phyloP scores from a whole-genome alignment of 495 filamentous ascomycete genomes.

The Lepidopterella palustris region DNA sequence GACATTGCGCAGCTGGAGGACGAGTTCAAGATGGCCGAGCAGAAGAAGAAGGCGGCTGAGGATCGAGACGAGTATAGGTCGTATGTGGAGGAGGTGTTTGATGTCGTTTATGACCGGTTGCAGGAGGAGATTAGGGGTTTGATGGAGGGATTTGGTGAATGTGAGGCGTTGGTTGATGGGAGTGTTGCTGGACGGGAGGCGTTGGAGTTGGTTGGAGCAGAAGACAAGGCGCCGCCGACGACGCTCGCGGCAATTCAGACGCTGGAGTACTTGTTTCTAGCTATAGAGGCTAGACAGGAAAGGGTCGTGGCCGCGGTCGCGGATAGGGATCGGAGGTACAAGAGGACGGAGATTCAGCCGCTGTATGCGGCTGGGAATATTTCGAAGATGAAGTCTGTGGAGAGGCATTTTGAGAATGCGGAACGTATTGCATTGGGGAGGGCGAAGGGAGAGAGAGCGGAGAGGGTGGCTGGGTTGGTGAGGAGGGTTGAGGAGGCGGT shows the following conservation, averaged over 20 bases:
- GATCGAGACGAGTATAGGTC: conserved; percentile 49
- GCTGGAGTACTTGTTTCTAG: conserved; percentile 25
- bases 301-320: conserved; percentile 32
- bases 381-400: conserved; percentile 37
- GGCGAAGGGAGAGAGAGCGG: conserved; percentile 16
- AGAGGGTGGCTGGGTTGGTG: conserved; percentile 28
- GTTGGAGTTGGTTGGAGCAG: neutral
- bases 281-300: conserved; percentile 33
- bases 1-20: conserved; percentile 56
- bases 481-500: conserved; percentile 30
- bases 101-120: conserved; percentile 45
- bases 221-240: neutral
- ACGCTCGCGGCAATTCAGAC: conserved; percentile 20
- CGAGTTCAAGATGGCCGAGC: conserved; percentile 52
- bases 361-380: conserved; percentile 35
- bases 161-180: conserved; percentile 13
- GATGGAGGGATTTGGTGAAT: conserved; percentile 44
- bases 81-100: conserved; percentile 49
- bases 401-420: conserved; percentile 39
- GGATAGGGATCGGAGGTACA: conserved; percentile 36
- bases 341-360: conserved; percentile 36
- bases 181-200: conserved; percentile 13
- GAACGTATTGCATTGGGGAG: conserved; percentile 27
- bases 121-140: conserved; percentile 49
- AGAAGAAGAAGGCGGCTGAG: conserved; percentile 48